A percentile compares a stretch with the other conserved stretches of the same genome.
Evolutionary conservation across 495 filamentous ascomycete species (phyloP).

Genomic region (Apiosordaria backusii): DNA sequence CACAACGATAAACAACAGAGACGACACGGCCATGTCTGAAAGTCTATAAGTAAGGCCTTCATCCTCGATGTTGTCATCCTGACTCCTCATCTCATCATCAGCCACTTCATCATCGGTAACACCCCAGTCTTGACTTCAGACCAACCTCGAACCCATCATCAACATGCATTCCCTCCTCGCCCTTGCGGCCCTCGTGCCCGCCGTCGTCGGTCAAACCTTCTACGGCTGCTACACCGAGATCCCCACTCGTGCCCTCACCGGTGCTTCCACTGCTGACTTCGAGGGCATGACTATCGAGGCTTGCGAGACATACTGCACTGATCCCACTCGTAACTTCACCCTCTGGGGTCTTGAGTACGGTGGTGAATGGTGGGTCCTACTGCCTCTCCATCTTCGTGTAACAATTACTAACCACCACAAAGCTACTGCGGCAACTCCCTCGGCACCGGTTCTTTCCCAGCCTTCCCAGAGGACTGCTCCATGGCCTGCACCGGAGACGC

Average conservation of each 20-base stretch:
- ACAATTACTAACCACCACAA: not conserved
- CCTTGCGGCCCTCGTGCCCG: slow-evolving; percentile 11
- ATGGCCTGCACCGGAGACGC: slow-evolving; percentile 43
- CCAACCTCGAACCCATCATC: not conserved
- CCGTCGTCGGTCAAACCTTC: slow-evolving; percentile 13
- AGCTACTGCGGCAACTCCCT: slow-evolving; percentile 21
- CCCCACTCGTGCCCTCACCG: slow-evolving; percentile 16
- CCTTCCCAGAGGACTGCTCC: slow-evolving; percentile 30
- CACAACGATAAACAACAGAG: not conserved
- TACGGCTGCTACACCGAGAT: slow-evolving; percentile 30
- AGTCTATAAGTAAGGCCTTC: slow-evolving; percentile 10
- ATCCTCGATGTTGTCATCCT: slow-evolving; percentile 15
- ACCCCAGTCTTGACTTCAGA: no score
- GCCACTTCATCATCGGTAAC: not conserved
- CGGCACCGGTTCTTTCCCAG: slow-evolving; percentile 7
- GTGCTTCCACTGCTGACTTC: not conserved
- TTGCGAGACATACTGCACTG: slow-evolving; percentile 29
- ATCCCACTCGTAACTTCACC: not conserved
- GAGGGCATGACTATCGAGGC: slow-evolving; percentile 18
- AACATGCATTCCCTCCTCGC: slow-evolving; percentile 18
- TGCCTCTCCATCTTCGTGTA: not conserved
- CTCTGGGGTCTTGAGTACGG: slow-evolving; percentile 49
- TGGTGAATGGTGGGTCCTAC: slow-evolving; percentile 18
- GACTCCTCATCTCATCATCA: slow-evolving; percentile 10
- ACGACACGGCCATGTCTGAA: not conserved